A percentile compares a stretch with the other conserved stretches of the same genome.
phyloP scores from a whole-genome alignment of 768 basidiomycete species.

The Termitomyces sp. region DNA sequence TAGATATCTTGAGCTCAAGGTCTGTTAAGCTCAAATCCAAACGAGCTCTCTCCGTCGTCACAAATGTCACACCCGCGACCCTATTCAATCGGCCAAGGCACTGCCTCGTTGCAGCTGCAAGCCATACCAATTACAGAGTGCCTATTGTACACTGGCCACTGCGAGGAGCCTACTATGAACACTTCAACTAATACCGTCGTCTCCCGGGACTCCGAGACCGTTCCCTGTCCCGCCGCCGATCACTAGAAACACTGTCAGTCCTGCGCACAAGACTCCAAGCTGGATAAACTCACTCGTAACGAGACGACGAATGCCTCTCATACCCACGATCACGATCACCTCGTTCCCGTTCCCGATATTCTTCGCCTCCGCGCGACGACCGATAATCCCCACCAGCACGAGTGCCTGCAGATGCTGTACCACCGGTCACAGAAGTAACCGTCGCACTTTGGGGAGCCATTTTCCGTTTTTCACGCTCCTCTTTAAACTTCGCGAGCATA shows the following conservation, averaged over 20 bases:
- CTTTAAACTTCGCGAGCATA: constrained; percentile 87
- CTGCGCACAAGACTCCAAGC: constrained; percentile 19
- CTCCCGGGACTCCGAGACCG: constrained; percentile 71
- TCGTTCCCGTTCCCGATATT: constrained; percentile 63
- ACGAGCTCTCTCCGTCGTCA: constrained; percentile 16
- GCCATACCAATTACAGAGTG: constrained; percentile 12
- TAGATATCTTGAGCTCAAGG: constrained; percentile 1
- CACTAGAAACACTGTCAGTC: constrained; percentile 39
- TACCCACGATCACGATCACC: constrained; percentile 63
- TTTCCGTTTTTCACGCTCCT: constrained; percentile 84
- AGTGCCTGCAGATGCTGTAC: constrained; percentile 37
- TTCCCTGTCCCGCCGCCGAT: constrained; percentile 70
- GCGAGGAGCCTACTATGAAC: neutral
- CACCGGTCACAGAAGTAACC: constrained; percentile 31
- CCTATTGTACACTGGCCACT: constrained; percentile 1
- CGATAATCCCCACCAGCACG: constrained; percentile 51
- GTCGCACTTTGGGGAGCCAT: constrained; percentile 45
- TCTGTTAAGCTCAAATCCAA: constrained; percentile 14
- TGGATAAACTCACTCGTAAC: constrained; percentile 63
- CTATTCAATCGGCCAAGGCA: constrained; percentile 13
- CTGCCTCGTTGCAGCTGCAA: constrained; percentile 15
- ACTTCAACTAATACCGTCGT: constrained; percentile 47
- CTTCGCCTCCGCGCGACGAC: constrained; percentile 56
- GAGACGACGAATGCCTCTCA: constrained; percentile 64
- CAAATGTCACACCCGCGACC: constrained; percentile 20